phyloP scores from a whole-genome alignment of 1,284 basidiomycete species.

The Apiotrichum brassicae region DNA sequence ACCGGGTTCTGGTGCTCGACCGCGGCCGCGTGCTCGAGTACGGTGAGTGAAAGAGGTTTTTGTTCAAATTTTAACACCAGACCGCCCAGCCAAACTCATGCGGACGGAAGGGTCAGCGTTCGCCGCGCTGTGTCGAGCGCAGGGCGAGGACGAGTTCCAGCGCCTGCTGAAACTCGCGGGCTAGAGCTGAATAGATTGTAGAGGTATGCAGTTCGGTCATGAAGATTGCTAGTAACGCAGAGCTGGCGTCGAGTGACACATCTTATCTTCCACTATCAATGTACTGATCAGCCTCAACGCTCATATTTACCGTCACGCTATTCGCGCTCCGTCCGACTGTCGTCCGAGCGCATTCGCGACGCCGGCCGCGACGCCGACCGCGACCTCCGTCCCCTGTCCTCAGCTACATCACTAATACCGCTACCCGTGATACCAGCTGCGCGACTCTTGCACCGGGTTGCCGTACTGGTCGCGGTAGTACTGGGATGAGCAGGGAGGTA shows the following conservation, averaged over 20 bases:
- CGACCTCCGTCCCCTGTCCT: too few species aligned
- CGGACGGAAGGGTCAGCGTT: conserved; percentile 25
- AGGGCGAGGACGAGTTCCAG: conserved; percentile 40
- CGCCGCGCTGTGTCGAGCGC: conserved; percentile 38
- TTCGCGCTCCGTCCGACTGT: too few species aligned
- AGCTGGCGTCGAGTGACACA: too few species aligned
- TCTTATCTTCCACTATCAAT: too few species aligned
- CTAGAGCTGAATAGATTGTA: not conserved
- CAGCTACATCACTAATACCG: not conserved
- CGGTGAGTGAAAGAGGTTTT: conserved; percentile 18
- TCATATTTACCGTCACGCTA: too few species aligned
- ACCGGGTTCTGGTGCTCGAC: conserved; percentile 70
- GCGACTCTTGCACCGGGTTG: not conserved
- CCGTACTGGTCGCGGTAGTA: not conserved
- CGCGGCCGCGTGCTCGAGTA: conserved; percentile 52
- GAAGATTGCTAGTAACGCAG: too few species aligned
- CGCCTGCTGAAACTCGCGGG: conserved; percentile 16
- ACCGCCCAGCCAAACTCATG: conserved; percentile 31
- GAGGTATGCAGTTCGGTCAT: not conserved
- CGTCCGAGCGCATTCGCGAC: too few species aligned
- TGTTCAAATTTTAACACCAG: conserved; percentile 10
- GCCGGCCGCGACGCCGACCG: too few species aligned
- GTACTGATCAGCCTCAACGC: too few species aligned
- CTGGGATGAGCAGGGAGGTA: not conserved
- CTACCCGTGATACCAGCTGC: conserved; percentile 1